Conservation (phyloP, 306 rosid genomes). For the Begonia loranthoides region DNA sequence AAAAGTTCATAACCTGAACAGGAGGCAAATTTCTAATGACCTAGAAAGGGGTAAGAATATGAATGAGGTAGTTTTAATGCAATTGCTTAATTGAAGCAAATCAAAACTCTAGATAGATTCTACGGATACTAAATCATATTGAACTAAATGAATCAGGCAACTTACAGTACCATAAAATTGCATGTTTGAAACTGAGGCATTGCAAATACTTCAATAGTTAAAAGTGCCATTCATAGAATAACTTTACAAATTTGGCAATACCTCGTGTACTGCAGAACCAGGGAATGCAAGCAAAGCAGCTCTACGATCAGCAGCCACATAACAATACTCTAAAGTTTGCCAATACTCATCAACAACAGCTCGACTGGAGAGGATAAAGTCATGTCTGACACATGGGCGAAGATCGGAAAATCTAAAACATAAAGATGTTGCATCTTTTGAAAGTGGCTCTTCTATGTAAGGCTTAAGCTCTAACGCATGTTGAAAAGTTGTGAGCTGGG, state of each 20-base stretch:
- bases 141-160: no score
- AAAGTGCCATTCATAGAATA: no score
- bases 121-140: not conserved
- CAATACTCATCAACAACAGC: constrained; percentile 83
- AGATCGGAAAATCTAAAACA: constrained; percentile 46
- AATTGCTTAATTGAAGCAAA: no score
- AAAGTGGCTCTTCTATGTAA: constrained; percentile 81
- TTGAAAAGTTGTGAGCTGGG: constrained; percentile 24
- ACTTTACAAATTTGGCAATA: constrained; percentile 7
- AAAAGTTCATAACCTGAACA: constrained; percentile 62
- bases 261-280: constrained; percentile 85
- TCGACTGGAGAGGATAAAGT: constrained; percentile 61
- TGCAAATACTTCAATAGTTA: no score
- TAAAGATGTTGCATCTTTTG: constrained; percentile 49
- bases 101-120: not conserved
- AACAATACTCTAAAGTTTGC: constrained; percentile 79
- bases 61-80: no score
- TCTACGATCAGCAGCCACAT: constrained; percentile 66
- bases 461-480: constrained; percentile 84
- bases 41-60: no score
- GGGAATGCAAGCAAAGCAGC: constrained; percentile 87
- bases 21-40: constrained; percentile 7
- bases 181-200: no score
- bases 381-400: constrained; percentile 95
- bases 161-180: no score